Evolutionary conservation across 2,329 filamentous ascomycete genomes (phyloP), one percentile per base, ranked within the genome.

Genomic region (Leptosphaerulina australis): DNA sequence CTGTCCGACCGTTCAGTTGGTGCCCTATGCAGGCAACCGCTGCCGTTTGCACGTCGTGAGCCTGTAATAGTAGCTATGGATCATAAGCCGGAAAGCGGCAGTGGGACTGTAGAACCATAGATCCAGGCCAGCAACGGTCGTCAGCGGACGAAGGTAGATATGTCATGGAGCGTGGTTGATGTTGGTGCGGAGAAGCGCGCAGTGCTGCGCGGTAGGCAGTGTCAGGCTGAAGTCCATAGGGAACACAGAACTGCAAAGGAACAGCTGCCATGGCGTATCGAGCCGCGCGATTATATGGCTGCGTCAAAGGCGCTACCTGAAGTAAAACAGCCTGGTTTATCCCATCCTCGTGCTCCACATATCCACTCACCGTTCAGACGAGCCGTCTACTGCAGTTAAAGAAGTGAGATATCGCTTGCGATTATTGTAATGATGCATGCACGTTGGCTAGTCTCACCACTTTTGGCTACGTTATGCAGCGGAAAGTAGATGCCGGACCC

Each of bases 391-490:
- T 5, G 41, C 41, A 33, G 33, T 15, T 33, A 30, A 40, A 36
- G 36, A 45, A 37, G 36, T 51, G 48, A 45, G 41, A 51, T 36
- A n/a, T 51, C 48, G 41, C 48, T n/a, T 51, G 48, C 48, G 26
- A 43, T 31, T 41, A 36, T 51, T 41, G 37, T 25, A 31, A 20
- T 35, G 29, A 28, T 34, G 39, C 40, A 45, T 51, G 48, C 41
- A 37, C 21, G 31, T 46, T 46, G 31, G 26, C 21, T 26, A 28
- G 41, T 29, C 31, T 45, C 20, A 22, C 48, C 21, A 15, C 17
- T 46, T 51, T 33, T n/a, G 37, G 48, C 25, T 51, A 46, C 48
- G 3, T 18, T 15, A 26, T 51, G 41, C 48, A 51, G 41, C 48
- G 48, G 48, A 41, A 41, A 37, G 22, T n/a, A 5, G 28, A 26